Base-by-base conservation (phyloP, 768 basidiomycete genomes). In the Hypholoma fasciculare region DNA sequence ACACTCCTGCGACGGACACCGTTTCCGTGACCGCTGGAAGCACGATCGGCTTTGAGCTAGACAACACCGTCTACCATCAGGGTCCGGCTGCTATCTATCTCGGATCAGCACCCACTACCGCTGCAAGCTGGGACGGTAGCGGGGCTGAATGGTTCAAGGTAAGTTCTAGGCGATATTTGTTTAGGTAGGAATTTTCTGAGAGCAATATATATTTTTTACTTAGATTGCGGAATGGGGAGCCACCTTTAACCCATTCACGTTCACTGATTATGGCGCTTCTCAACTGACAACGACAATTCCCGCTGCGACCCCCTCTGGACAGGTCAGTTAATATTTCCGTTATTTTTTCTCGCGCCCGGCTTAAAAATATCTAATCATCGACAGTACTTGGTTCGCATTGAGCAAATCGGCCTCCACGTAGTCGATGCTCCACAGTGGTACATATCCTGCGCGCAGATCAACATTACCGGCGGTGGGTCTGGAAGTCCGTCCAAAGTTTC, bases 81-180 rank as follows among this genome's bases (percentile, higher is more conserved):
- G 78, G 78, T 7, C 77, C 78, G 3, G 76, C 76, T 52, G 77
- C 78, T 9, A 76, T 80, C 57, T 80, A 78, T 61, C 71, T 84
- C 54, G 82, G 82, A 23, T 74, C 77, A 62, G 81, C 79, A 7
- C 80, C 82, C 0, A 59, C 66, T 6, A 70, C 70, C 23, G 80
- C 70, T 20, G 70, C 75, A 4, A 65, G 59, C 57, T 82, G 79
- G 75, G 78, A 80, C 37, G 82, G 82, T 40, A 74, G 73, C 58
- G 82, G 82, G 44, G 61, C 69, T 17, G 74, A 76, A 57, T 84
- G 82, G 82, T 83, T 83, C 68, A 81, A 82, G 76, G 78, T 78
- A 59, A n/a, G 40, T 12, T 17, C 16, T 4, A 4, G 16, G 19
- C 8, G 34, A 49, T 46, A 14, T 51, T 20, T 14, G 34, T 1